These are phyloP conservation scores for Backusella australiensis DNA, from an alignment of 192 early-diverging fungal genomes.

Conservation along the genomic window DNA sequence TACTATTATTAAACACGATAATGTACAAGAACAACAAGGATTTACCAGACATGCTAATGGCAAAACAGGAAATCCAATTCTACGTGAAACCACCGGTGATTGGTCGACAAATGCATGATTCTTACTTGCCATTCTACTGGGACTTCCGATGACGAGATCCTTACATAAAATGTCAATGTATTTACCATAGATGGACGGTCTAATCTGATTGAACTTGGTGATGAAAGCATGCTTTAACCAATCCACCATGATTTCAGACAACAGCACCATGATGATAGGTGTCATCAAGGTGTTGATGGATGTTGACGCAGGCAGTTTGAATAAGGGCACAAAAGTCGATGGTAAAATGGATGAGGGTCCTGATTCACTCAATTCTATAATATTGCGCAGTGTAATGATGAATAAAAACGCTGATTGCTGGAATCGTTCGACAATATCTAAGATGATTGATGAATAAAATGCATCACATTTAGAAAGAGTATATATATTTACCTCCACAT, in stretches of 20 bases:
- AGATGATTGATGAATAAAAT: not conserved
- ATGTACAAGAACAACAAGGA: slow-evolving; percentile 9
- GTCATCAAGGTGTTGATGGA: slow-evolving; percentile 68
- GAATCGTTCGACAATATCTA: slow-evolving; percentile 96
- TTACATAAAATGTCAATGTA: slow-evolving; percentile 87
- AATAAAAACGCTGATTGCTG: slow-evolving; percentile 84
- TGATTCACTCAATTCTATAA: slow-evolving; percentile 79
- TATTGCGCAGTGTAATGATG: slow-evolving; percentile 90
- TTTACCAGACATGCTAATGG: slow-evolving; percentile 76
- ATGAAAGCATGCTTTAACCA: slow-evolving; percentile 99
- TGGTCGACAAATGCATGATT: slow-evolving; percentile 61
- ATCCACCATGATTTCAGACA: slow-evolving; percentile 90
- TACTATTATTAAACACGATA: too few relatives aligned
- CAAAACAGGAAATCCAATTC: slow-evolving; percentile 80
- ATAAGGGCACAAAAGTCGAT: slow-evolving; percentile 59
- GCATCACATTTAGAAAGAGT: not conserved
- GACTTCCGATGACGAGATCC: slow-evolving; percentile 72
- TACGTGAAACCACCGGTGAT: slow-evolving; percentile 71
- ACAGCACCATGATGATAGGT: slow-evolving; percentile 83
- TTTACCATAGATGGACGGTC: slow-evolving; percentile 81
- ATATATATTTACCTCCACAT: slow-evolving; percentile 67
- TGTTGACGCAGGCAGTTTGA: slow-evolving; percentile 56
- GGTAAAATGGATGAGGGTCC: slow-evolving; percentile 61
- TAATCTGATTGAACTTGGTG: slow-evolving; percentile 94
- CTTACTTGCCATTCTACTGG: slow-evolving; percentile 37